Percentiles rank a stretch among this genome's conserved stretches.
Conservation (phyloP, 805 yeast species). For the Torulaspora maleeae region DNA sequence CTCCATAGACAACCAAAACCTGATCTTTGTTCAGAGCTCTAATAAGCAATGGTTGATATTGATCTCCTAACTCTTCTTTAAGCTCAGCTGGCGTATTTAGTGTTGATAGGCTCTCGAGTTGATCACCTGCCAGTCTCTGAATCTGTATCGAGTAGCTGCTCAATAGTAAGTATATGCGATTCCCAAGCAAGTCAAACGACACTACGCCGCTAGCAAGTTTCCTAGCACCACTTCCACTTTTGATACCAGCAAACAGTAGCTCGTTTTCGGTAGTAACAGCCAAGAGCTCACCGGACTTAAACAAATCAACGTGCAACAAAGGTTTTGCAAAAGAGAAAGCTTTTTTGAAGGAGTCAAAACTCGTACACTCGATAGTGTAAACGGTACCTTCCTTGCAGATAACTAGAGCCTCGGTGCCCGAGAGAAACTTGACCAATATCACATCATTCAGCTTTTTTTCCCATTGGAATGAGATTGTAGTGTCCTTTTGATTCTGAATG, state of each 20-base stretch:
- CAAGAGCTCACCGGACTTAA: conserved; percentile 1
- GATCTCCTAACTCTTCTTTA: conserved; percentile 30
- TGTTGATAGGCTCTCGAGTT: not conserved
- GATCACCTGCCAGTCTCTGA: conserved; percentile 1
- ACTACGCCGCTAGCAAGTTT: conserved; percentile 7
- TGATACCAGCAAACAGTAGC: conserved; percentile 7
- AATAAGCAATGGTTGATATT: conserved; percentile 28
- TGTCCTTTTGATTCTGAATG: conserved; percentile 20
- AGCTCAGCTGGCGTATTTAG: conserved; percentile 24
- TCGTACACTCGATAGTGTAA: conserved; percentile 11
- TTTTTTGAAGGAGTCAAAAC: conserved; percentile 3
- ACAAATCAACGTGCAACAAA: conserved; percentile 3
- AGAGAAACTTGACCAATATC: conserved; percentile 33
- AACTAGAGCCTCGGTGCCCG: conserved; percentile 32
- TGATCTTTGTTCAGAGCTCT: conserved; percentile 17
- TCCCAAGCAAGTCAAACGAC: conserved; percentile 16
- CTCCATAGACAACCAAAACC: conserved; percentile 31
- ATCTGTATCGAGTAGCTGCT: conserved; percentile 7
- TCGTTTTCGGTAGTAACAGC: conserved; percentile 6
- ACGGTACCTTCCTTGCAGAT: conserved; percentile 27
- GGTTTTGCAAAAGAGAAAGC: conserved; percentile 1
- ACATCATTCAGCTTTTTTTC: conserved; percentile 24
- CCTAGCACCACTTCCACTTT: not conserved
- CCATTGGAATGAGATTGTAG: conserved; percentile 12
- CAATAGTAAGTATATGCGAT: conserved; percentile 5